Percentiles rank a stretch among this genome's conserved stretches.
These are phyloP conservation scores for Triticum timopheevii DNA, from an alignment of 176 grass and related monocot genomes.

Conservation along the genomic window DNA sequence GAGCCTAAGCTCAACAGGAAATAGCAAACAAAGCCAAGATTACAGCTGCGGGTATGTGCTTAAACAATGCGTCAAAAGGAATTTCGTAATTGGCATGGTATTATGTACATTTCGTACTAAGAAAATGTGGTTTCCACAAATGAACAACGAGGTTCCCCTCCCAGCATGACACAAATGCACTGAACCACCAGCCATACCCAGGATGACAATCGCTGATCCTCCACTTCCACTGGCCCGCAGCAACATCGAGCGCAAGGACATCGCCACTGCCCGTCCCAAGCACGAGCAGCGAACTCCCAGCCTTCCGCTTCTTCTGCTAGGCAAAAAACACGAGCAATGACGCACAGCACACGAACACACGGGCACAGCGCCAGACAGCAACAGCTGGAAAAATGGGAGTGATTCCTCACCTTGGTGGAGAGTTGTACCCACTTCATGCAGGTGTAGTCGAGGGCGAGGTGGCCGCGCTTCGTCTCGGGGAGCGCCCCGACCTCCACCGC, in stretches of 20 bases:
- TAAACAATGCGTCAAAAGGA: neutral
- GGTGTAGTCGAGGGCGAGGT: constrained; percentile 97
- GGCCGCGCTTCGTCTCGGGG: constrained; percentile 58
- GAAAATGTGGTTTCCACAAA: neutral
- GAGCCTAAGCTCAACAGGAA: neutral
- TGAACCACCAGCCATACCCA: constrained; percentile 46
- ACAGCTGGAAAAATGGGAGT: neutral
- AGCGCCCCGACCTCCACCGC: constrained; percentile 45
- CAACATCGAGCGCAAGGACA: constrained; percentile 64
- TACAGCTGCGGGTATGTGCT: constrained; percentile 2
- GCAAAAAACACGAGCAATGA: constrained; percentile 35
- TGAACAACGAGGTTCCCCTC: neutral
- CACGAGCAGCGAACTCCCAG: constrained; percentile 55
- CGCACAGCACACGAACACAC: neutral
- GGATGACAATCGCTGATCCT: constrained; percentile 62
- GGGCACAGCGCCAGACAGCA: neutral
- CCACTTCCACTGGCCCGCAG: constrained; percentile 72
- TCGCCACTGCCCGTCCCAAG: constrained; percentile 78
- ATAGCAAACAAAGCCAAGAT: constrained; percentile 23
- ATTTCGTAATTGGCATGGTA: neutral
- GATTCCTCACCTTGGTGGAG: constrained; percentile 55
- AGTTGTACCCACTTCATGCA: constrained; percentile 98
- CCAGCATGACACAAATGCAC: neutral
- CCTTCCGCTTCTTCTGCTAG: constrained; percentile 62
- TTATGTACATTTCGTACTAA: neutral